These are phyloP conservation scores for Talaromyces atroroseus DNA, from an alignment of 2,329 filamentous ascomycete species.

Conservation along the genomic window DNA sequence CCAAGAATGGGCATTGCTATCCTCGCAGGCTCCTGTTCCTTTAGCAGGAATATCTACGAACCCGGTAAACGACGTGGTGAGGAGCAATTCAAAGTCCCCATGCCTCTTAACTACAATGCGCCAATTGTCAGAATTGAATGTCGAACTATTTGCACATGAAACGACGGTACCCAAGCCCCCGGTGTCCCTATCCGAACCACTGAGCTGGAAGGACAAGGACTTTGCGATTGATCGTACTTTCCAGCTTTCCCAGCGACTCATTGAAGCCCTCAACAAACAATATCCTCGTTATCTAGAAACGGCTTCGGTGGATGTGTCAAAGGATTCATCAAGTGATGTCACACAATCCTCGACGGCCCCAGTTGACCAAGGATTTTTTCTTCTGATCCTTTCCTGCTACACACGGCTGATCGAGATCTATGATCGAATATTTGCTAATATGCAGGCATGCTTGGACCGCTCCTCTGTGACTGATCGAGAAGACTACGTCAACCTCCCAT, in stretches of 20 bases:
- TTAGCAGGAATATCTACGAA: not conserved
- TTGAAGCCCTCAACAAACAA: slow-evolving; percentile 3
- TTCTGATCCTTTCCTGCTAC: slow-evolving; percentile 8
- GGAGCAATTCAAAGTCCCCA: not conserved
- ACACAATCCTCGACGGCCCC: too few species aligned
- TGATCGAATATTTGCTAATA: slow-evolving; percentile 4
- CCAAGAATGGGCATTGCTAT: slow-evolving; percentile 7
- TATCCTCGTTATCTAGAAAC: slow-evolving; percentile 4
- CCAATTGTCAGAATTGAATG: not conserved
- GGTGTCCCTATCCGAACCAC: not conserved
- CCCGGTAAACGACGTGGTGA: not conserved
- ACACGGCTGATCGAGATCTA: slow-evolving; percentile 6
- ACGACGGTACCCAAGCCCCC: slow-evolving; percentile 5
- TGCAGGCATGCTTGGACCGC: slow-evolving; percentile 9
- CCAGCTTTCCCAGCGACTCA: slow-evolving; percentile 7
- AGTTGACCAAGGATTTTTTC: not conserved
- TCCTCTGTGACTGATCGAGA: slow-evolving; percentile 2
- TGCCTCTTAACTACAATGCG: slow-evolving; percentile 2
- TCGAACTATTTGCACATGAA: slow-evolving; percentile 4
- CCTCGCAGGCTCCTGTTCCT: not conserved
- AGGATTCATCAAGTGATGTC: not conserved
- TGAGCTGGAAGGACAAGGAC: slow-evolving; percentile 9
- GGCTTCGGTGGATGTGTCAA: not conserved
- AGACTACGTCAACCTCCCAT: slow-evolving; percentile 7
- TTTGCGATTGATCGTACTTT: slow-evolving; percentile 7